Evolutionary conservation across 2,329 filamentous ascomycete species (phyloP).

Genomic region (Rhinocladiella mackenziei): DNA sequence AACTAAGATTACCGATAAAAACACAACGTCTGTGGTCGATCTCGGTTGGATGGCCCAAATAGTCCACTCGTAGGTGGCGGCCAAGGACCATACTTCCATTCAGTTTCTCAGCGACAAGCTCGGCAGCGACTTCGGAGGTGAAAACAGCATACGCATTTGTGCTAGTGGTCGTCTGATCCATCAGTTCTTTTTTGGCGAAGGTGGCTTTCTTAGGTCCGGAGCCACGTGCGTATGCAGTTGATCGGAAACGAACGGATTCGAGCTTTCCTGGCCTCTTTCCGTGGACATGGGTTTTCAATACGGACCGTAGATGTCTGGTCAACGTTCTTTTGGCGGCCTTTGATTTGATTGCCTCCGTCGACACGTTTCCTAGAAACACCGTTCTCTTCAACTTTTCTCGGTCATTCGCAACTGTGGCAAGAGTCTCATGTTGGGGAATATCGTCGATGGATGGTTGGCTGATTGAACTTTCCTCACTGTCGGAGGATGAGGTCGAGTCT

Average conservation of each 20-base stretch:
- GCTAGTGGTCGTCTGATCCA: conserved; percentile 85
- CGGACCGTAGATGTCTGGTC: conserved; percentile 71
- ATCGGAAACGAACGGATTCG: conserved; percentile 90
- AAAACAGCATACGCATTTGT: conserved; percentile 95
- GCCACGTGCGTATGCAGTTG: conserved; percentile 73
- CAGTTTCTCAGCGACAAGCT: conserved; percentile 68
- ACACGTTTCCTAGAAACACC: conserved; percentile 89
- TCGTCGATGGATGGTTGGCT: conserved; percentile 27
- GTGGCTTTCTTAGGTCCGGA: conserved; percentile 89
- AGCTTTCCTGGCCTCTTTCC: conserved; percentile 63
- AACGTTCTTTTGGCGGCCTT: conserved; percentile 76
- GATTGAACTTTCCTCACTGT: conserved; percentile 26
- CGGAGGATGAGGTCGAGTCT: conserved; percentile 32
- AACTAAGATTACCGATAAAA: conserved; percentile 93
- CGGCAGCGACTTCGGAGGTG: conserved; percentile 67
- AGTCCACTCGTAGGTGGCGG: conserved; percentile 86
- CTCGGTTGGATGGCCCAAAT: conserved; percentile 77
- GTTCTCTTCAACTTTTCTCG: conserved; percentile 80
- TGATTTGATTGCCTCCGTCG: conserved; percentile 73
- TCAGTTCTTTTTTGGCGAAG: conserved; percentile 83
- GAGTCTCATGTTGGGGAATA: conserved; percentile 40
- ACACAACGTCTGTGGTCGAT: conserved; percentile 85
- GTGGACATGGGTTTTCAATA: conserved; percentile 54
- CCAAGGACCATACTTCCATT: conserved; percentile 82
- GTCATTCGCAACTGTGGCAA: conserved; percentile 32